Percentiles rank a stretch among this genome's conserved stretches.
Evolutionary conservation across 1,139 yeast species (phyloP).

Genomic region (Pichia norvegensis): DNA sequence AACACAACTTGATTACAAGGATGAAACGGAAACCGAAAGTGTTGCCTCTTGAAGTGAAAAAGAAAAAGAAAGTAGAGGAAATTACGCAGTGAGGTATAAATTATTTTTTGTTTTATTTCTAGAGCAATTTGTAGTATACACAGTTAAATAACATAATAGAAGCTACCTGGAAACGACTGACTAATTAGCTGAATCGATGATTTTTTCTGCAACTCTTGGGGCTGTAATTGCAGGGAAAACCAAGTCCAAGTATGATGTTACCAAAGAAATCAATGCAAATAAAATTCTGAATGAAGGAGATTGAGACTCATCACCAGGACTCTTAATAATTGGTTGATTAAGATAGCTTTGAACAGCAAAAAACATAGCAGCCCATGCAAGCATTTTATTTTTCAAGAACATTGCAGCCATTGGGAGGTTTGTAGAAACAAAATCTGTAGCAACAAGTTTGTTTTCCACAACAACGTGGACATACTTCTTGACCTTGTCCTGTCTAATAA

Average conservation of each 20-base stretch:
- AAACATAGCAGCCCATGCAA: conserved; percentile 46
- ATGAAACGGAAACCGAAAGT: conserved; percentile 45
- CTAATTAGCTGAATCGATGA: conserved; percentile 5
- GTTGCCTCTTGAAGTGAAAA: conserved; percentile 24
- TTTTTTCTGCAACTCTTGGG: conserved; percentile 7
- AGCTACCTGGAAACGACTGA: too few species aligned
- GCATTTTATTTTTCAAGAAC: conserved; percentile 45
- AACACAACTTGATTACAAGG: conserved; percentile 48
- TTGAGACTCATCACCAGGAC: conserved; percentile 22
- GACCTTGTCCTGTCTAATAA: conserved; percentile 25
- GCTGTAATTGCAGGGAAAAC: conserved; percentile 25
- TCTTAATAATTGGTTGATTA: conserved; percentile 28
- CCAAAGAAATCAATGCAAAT: conserved; percentile 25
- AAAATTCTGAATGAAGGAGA: conserved; percentile 24
- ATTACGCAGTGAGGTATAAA: not conserved
- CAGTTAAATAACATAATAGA: not conserved
- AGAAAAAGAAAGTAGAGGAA: conserved; percentile 15
- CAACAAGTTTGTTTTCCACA: conserved; percentile 40
- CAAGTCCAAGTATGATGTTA: conserved; percentile 27
- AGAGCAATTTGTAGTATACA: not conserved
- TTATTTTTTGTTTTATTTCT: not conserved
- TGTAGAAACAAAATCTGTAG: conserved; percentile 43
- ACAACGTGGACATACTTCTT: conserved; percentile 41
- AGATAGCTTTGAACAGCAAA: conserved; percentile 42
- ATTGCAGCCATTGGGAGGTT: conserved; percentile 60